phyloP scores from a whole-genome alignment of 2,329 filamentous ascomycete genomes.

The Mycocentrospora acerina region DNA sequence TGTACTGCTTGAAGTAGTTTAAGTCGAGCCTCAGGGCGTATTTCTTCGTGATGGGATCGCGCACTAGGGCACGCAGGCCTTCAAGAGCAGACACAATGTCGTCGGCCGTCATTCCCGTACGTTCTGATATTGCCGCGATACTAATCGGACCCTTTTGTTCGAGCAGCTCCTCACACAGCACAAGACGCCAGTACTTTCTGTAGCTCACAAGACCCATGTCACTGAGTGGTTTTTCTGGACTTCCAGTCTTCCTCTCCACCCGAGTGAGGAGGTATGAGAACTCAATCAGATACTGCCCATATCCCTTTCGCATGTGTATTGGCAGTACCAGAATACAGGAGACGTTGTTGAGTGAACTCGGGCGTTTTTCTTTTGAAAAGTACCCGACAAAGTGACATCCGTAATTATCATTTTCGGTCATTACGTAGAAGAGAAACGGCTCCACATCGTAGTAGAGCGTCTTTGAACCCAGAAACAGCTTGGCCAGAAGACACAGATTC shows the following conservation, averaged over 20 bases:
- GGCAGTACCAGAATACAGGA: slow-evolving; percentile 95
- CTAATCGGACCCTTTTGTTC: slow-evolving; percentile 59
- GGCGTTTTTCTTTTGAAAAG: slow-evolving; percentile 97
- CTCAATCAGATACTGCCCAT: slow-evolving; percentile 94
- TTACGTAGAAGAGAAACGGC: slow-evolving; percentile 94
- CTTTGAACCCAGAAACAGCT: slow-evolving; percentile 97
- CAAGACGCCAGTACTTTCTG: slow-evolving; percentile 91
- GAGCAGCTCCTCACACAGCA: slow-evolving; percentile 82
- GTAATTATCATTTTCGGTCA: slow-evolving; percentile 88
- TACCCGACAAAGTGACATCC: slow-evolving; percentile 99
- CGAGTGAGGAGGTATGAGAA: slow-evolving; percentile 96
- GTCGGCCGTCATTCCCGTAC: slow-evolving; percentile 93
- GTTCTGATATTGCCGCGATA: slow-evolving; percentile 71
- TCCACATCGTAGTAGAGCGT: slow-evolving; percentile 98
- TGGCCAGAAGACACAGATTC: slow-evolving; percentile 92
- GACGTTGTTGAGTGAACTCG: slow-evolving; percentile 93
- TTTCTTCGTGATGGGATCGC: slow-evolving; percentile 82
- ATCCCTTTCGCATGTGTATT: slow-evolving; percentile 95
- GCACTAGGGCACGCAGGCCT: slow-evolving; percentile 81
- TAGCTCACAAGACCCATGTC: slow-evolving; percentile 98
- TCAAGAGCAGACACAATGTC: slow-evolving; percentile 95
- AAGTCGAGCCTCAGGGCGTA: slow-evolving; percentile 90
- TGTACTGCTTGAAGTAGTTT: slow-evolving; percentile 81
- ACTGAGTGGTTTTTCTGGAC: slow-evolving; percentile 93
- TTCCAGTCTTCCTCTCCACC: slow-evolving; percentile 90